Percentiles rank a stretch among this genome's conserved stretches.
Conservation (phyloP, 1,284 basidiomycete genomes). For the Phenoliferia sp. region DNA sequence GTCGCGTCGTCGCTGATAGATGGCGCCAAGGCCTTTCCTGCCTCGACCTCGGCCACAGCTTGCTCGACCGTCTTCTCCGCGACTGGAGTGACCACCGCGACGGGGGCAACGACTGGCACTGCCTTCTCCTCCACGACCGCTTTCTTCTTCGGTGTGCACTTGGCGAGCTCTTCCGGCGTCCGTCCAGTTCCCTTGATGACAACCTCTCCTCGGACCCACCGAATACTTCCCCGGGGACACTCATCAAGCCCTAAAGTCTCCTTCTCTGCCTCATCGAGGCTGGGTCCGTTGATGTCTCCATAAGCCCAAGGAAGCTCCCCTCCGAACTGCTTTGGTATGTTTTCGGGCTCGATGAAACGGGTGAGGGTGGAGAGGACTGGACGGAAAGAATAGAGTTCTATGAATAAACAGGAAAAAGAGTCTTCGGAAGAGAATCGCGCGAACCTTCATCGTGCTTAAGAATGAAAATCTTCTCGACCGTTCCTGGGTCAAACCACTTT, state of each 20-base stretch:
- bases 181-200: background rate
- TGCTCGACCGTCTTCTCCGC: background rate
- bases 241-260: slow-evolving; percentile 17
- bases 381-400: background rate
- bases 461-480: slow-evolving; percentile 32
- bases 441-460: slow-evolving; percentile 21
- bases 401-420: background rate
- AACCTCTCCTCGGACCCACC: slow-evolving; percentile 8
- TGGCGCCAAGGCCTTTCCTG: background rate
- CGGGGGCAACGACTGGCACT: background rate
- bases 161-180: background rate
- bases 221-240: slow-evolving; percentile 16
- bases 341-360: slow-evolving; percentile 50
- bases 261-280: slow-evolving; percentile 17
- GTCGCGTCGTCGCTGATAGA: background rate
- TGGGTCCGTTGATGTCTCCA: slow-evolving; percentile 7
- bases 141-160: background rate
- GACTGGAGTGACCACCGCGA: background rate
- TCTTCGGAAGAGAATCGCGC: background rate
- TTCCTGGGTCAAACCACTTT: slow-evolving; percentile 43
- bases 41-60: background rate
- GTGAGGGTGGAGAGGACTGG: slow-evolving; percentile 26
- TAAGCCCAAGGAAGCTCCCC: slow-evolving; percentile 31
- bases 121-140: background rate
- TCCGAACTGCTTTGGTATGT: slow-evolving; percentile 63